A percentile compares a stretch with the other conserved stretches of the same genome.
These are phyloP conservation scores for Alternaria sp. DNA, from an alignment of 2,329 filamentous ascomycete species.

Conservation along the genomic window DNA sequence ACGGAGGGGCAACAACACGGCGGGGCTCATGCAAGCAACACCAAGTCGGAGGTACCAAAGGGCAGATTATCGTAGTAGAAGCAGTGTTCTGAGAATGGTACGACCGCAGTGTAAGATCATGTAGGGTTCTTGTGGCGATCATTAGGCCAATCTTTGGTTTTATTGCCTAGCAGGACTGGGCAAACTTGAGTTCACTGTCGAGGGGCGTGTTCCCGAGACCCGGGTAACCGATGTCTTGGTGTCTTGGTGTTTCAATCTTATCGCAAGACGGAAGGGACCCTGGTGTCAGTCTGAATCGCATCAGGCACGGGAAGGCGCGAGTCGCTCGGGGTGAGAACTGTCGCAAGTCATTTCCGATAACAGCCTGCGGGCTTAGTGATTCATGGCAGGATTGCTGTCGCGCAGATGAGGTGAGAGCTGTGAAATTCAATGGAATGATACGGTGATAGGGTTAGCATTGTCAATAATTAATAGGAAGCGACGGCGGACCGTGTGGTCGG, in stretches of 20 bases:
- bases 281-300: not conserved
- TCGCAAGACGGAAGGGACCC: constrained; percentile 4
- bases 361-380: constrained; percentile 3
- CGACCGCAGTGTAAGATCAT: not conserved
- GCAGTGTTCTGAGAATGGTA: not conserved
- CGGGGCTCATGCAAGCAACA: constrained; percentile 5
- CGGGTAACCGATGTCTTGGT: constrained; percentile 5
- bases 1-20: not conserved
- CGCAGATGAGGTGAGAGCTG: not conserved
- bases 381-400: not conserved
- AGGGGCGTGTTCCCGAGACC: not conserved
- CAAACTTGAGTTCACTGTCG: not conserved
- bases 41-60: not conserved
- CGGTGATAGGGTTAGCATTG: not conserved
- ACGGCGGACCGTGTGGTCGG: not conserved
- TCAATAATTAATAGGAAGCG: not conserved
- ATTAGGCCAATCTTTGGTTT: not conserved
- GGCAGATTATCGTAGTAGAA: not conserved
- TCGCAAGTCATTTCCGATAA: not conserved
- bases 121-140: not conserved
- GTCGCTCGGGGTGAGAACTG: not conserved
- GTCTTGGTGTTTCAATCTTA: not conserved
- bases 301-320: not conserved
- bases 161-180: constrained; percentile 6
- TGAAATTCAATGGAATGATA: not conserved